A percentile compares a stretch with the other conserved stretches of the same genome.
phyloP scores from a whole-genome alignment of 2,329 filamentous ascomycete species.

The Leptographium wingfieldii region DNA sequence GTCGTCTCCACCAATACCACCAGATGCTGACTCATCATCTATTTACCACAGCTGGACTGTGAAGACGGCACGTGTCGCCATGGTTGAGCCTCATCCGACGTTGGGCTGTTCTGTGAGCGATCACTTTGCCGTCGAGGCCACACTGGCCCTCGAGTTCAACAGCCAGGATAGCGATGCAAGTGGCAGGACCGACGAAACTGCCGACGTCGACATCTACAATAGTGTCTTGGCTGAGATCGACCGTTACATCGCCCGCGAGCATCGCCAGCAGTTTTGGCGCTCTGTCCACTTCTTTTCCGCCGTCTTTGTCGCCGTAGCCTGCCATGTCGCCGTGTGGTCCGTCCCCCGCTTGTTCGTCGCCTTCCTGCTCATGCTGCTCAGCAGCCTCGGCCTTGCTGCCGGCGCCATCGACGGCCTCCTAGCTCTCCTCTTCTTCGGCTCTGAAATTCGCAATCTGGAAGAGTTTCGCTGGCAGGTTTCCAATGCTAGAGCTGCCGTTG shows the following conservation, averaged over 20 bases:
- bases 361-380: constrained; percentile 69
- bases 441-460: constrained; percentile 67
- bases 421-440: constrained; percentile 73
- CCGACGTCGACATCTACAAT: constrained; percentile 29
- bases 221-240: constrained; percentile 60
- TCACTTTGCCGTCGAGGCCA: constrained; percentile 84
- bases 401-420: constrained; percentile 79
- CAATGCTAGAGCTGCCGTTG: constrained; percentile 41
- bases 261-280: constrained; percentile 57
- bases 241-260: constrained; percentile 58
- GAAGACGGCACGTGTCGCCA: constrained; percentile 57
- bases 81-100: constrained; percentile 69
- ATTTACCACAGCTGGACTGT: constrained; percentile 49
- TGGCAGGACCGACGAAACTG: neutral
- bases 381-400: constrained; percentile 61
- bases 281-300: constrained; percentile 60
- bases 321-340: constrained; percentile 79
- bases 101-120: constrained; percentile 82
- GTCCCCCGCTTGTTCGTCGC: constrained; percentile 55
- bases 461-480: constrained; percentile 92
- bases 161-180: neutral
- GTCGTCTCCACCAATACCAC: constrained; percentile 17
- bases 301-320: constrained; percentile 55
- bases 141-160: constrained; percentile 30
- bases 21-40: constrained; percentile 32